Evolutionary conservation across 495 filamentous ascomycete species (phyloP).

Genomic region (Acidiella bohemica): DNA sequence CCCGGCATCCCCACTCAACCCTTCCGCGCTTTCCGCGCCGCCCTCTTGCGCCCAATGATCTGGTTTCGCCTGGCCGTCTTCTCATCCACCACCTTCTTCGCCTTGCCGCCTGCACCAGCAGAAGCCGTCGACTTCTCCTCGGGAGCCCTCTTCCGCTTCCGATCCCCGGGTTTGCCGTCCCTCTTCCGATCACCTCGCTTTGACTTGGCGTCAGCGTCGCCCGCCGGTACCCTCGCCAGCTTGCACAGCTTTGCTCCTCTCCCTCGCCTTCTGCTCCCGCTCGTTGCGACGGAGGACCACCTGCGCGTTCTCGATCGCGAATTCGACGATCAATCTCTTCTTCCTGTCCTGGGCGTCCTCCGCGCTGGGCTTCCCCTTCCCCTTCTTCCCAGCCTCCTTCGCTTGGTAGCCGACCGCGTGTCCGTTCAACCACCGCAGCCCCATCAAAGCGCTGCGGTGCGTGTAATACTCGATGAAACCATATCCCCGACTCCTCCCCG

Average conservation of each 20-base stretch:
- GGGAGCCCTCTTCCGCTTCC: constrained; percentile 11
- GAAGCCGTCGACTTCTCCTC: neutral
- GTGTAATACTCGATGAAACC: constrained; percentile 96
- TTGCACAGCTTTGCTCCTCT: constrained; percentile 27
- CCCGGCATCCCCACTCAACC: constrained; percentile 5
- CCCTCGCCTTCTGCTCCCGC: constrained; percentile 47
- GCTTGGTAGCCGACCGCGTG: constrained; percentile 43
- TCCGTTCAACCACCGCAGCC: constrained; percentile 82
- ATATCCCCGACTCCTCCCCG: constrained; percentile 77
- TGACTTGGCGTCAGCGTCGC: neutral
- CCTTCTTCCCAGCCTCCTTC: constrained; percentile 20
- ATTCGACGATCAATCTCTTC: constrained; percentile 83
- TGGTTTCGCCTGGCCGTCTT: constrained; percentile 47
- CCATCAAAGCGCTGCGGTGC: constrained; percentile 91
- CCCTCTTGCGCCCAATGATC: constrained; percentile 57
- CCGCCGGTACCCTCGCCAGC: constrained; percentile 8
- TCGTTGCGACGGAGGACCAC: constrained; percentile 70
- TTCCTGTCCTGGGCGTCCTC: constrained; percentile 44
- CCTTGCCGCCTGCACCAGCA: too few species aligned
- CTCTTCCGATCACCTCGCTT: too few species aligned
- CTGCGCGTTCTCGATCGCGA: constrained; percentile 96
- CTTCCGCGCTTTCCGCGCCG: constrained; percentile 40
- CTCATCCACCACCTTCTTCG: constrained; percentile 31
- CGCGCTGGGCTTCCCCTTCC: constrained; percentile 23
- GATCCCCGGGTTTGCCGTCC: neutral